A percentile compares a stretch with the other conserved stretches of the same genome.
These are phyloP conservation scores for Paspalum notatum DNA, from an alignment of 176 grass and related monocot genomes.

Conservation along the genomic window DNA sequence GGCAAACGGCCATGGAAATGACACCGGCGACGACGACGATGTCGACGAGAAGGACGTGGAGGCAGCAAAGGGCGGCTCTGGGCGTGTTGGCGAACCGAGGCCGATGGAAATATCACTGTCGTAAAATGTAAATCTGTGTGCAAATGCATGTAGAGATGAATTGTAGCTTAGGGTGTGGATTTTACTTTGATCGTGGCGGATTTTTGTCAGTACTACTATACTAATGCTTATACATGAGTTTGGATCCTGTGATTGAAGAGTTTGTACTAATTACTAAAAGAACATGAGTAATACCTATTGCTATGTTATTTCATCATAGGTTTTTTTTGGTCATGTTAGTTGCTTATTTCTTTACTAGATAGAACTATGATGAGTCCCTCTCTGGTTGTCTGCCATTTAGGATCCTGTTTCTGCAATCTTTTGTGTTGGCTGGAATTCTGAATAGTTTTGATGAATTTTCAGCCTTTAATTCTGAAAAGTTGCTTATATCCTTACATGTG, in stretches of 20 bases:
- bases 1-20: neutral
- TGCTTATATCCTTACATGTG: neutral
- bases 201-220: no score
- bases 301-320: neutral
- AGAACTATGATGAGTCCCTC: neutral
- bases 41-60: conserved; percentile 17
- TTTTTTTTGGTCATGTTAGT: neutral
- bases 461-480: neutral
- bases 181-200: neutral
- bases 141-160: neutral
- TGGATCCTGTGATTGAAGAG: neutral
- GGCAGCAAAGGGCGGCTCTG: neutral
- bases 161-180: neutral
- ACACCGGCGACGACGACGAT: neutral
- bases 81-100: neutral
- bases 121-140: conserved; percentile 1
- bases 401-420: neutral
- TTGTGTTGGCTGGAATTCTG: neutral
- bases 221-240: no score
- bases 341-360: neutral
- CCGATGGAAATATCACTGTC: conserved; percentile 6
- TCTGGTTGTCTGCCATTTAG: neutral
- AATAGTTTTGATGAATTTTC: neutral
- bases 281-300: neutral
- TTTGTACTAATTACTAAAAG: neutral